These are phyloP conservation scores for Penicillium manginii DNA, from an alignment of 495 filamentous ascomycete species.

Conservation along the genomic window DNA sequence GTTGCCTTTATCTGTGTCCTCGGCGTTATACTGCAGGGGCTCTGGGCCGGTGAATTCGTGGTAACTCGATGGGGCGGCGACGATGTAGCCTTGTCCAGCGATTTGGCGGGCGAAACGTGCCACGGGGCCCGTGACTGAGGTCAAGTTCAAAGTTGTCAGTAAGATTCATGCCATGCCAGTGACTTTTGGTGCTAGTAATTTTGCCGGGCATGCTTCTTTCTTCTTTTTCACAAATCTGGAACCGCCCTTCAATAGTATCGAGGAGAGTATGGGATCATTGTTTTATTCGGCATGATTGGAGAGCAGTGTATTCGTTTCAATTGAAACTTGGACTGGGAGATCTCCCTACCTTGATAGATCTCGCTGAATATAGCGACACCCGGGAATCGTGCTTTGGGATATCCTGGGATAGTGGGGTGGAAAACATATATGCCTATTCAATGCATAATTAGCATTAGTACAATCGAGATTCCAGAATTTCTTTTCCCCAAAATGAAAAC, in stretches of 20 bases:
- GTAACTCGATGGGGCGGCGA: slow-evolving; percentile 86
- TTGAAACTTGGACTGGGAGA: not conserved
- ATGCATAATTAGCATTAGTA: too few relatives aligned
- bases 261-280: too few relatives aligned
- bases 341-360: slow-evolving; percentile 83
- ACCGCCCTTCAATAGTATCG: too few relatives aligned
- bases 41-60: slow-evolving; percentile 92
- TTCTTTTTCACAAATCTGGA: too few relatives aligned
- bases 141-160: too few relatives aligned
- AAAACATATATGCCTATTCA: slow-evolving; percentile 93
- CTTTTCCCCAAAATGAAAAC: not conserved
- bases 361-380: slow-evolving; percentile 92
- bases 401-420: slow-evolving; percentile 81
- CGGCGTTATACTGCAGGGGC: slow-evolving; percentile 81
- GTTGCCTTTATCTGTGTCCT: slow-evolving; percentile 88
- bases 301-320: not conserved
- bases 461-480: not conserved
- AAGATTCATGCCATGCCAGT: too few relatives aligned
- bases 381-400: slow-evolving; percentile 87
- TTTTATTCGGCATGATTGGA: too few relatives aligned
- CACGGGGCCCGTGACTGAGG: slow-evolving; percentile 95
- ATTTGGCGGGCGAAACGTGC: slow-evolving; percentile 91
- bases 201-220: too few relatives aligned
- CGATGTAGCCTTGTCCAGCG: slow-evolving; percentile 91
- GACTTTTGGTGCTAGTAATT: too few relatives aligned